Percentiles rank a stretch among this genome's conserved stretches.
Conservation (phyloP, 2,329 filamentous ascomycete species). For the Aureobasidium vineae region DNA sequence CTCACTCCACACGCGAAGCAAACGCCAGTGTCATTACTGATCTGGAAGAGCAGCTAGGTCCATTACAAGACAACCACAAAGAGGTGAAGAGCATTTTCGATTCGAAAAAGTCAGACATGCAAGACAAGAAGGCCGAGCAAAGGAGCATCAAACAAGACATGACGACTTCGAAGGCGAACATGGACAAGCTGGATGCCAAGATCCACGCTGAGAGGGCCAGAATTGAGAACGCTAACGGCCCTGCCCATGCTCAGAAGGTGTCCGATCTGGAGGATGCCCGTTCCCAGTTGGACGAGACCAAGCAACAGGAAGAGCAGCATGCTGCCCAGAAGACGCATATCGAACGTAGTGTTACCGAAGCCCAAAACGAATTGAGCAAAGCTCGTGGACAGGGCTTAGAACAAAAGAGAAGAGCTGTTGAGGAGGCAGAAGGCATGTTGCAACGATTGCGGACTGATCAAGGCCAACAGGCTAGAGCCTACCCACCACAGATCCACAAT, state of each 20-base stretch:
- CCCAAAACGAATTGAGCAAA: conserved; percentile 40
- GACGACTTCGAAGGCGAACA: conserved; percentile 50
- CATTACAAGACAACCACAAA: conserved; percentile 49
- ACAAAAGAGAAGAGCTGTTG: conserved; percentile 32
- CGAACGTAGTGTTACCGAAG: conserved; percentile 39
- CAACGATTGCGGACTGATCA: conserved; percentile 56
- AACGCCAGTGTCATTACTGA: conserved; percentile 40
- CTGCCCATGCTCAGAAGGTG: conserved; percentile 62
- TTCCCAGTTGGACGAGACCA: conserved; percentile 35
- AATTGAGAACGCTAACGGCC: conserved; percentile 63
- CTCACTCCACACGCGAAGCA: conserved; percentile 42
- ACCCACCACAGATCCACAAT: conserved; percentile 59
- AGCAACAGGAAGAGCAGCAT: conserved; percentile 51
- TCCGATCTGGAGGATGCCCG: conserved; percentile 57
- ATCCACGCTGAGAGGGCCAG: conserved; percentile 59
- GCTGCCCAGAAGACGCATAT: conserved; percentile 42
- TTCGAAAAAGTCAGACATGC: conserved; percentile 33
- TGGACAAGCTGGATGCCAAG: conserved; percentile 45
- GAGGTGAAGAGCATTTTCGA: conserved; percentile 55
- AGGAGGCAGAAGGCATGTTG: conserved; percentile 50
- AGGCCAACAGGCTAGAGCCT: conserved; percentile 62
- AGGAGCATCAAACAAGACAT: conserved; percentile 62
- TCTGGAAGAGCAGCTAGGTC: conserved; percentile 41
- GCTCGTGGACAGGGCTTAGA: conserved; percentile 34
- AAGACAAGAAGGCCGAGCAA: conserved; percentile 53